These are phyloP conservation scores for Coniochaeta hoffmannii DNA, from an alignment of 2,329 filamentous ascomycete genomes.

Conservation along the genomic window DNA sequence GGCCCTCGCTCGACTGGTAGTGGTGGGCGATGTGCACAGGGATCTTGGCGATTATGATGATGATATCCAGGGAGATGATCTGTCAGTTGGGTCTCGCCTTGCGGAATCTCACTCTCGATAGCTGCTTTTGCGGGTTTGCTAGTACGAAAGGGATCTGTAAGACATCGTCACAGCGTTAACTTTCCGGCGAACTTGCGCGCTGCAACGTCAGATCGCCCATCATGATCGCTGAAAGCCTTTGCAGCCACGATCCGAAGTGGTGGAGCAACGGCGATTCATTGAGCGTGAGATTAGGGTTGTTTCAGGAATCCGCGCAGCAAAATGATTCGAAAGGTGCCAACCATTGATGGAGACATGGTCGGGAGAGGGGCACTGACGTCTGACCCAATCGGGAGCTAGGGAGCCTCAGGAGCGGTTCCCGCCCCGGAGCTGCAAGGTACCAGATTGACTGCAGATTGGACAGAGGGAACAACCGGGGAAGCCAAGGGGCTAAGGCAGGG, in stretches of 20 bases:
- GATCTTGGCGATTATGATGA: neutral
- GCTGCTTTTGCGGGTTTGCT: neutral
- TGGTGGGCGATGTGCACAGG: neutral
- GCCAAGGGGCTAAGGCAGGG: conserved; percentile 2
- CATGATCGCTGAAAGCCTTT: neutral
- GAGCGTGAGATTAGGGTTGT: conserved; percentile 1
- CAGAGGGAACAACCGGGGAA: neutral
- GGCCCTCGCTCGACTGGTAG: neutral
- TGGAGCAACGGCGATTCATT: conserved; percentile 1
- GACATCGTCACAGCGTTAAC: neutral
- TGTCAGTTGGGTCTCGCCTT: neutral
- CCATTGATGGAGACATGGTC: neutral
- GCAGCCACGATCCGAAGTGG: neutral
- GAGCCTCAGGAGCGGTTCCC: neutral
- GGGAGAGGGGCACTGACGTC: neutral
- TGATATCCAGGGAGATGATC: neutral
- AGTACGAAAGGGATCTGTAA: neutral
- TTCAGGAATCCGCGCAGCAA: neutral
- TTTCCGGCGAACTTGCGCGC: neutral
- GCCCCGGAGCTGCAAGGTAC: conserved; percentile 1
- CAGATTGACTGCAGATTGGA: conserved; percentile 2
- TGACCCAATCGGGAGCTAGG: neutral
- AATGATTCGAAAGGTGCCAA: neutral
- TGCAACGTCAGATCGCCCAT: neutral
- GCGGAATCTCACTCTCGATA: neutral